phyloP scores from a whole-genome alignment of 208 protist species.

The Vickermania ingenoplastis region DNA sequence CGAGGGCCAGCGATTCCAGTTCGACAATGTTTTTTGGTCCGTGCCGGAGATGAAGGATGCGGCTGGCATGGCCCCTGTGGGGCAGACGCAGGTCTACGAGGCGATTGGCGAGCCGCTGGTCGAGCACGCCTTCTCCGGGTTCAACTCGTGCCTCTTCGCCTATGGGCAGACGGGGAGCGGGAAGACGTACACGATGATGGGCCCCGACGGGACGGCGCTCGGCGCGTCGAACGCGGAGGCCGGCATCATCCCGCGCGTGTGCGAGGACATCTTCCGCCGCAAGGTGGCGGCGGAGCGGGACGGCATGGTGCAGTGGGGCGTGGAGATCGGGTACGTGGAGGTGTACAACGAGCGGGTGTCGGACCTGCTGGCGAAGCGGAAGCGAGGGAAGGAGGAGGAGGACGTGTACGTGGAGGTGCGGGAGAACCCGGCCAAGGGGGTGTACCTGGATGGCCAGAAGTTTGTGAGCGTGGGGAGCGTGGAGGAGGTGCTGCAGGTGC shows the following conservation, averaged over 20 bases:
- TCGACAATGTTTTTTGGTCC: conserved; percentile 64
- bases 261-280: conserved; percentile 49
- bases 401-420: conserved; percentile 45
- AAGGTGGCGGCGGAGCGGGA: conserved; percentile 19
- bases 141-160: conserved; percentile 58
- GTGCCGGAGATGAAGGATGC: conserved; percentile 8
- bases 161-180: conserved; percentile 51
- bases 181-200: conserved; percentile 53
- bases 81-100: conserved; percentile 52
- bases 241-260: conserved; percentile 78
- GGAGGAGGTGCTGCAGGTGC: conserved; percentile 30
- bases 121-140: conserved; percentile 43
- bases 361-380: conserved; percentile 34
- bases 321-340: conserved; percentile 74
- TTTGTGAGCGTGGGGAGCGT: conserved; percentile 20
- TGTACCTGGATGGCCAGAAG: conserved; percentile 68
- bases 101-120: conserved; percentile 43
- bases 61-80: neutral
- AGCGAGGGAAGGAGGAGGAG: neutral
- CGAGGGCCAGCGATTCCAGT: too few species aligned
- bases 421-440: conserved; percentile 61
- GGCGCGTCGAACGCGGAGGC: neutral
- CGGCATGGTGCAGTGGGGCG: conserved; percentile 39
- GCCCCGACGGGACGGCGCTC: conserved; percentile 6
- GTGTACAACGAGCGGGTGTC: conserved; percentile 84